phyloP scores from a whole-genome alignment of 2,329 filamentous ascomycete species.

The Aphanocladium album region DNA sequence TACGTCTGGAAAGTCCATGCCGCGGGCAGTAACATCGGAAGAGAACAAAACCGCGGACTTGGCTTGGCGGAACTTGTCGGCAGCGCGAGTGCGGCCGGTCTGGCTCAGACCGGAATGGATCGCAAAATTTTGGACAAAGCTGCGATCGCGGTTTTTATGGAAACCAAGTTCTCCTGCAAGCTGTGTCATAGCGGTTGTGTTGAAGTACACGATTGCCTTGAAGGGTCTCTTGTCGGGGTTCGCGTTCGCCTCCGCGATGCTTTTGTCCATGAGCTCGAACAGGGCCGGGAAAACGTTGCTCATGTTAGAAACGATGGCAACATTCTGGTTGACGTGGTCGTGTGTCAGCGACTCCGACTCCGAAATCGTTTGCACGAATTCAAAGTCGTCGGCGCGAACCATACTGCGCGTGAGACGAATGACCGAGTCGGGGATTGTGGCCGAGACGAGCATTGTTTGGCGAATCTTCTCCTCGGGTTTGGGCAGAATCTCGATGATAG shows the following conservation, averaged over 20 bases:
- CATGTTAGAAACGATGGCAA: conserved; percentile 61
- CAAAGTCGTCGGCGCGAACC: conserved; percentile 73
- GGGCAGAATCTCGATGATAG: conserved; percentile 61
- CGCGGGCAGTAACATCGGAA: conserved; percentile 74
- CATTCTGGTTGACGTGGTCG: conserved; percentile 73
- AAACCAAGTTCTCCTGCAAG: conserved; percentile 52
- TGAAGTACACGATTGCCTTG: conserved; percentile 95
- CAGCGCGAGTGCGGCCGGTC: conserved; percentile 58
- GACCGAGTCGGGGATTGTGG: conserved; percentile 82
- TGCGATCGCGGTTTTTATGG: conserved; percentile 33
- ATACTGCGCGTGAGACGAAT: conserved; percentile 71
- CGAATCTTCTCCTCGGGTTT: conserved; percentile 57
- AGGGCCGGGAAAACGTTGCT: conserved; percentile 74
- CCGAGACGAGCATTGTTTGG: conserved; percentile 93
- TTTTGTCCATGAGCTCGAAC: conserved; percentile 66
- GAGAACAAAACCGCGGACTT: conserved; percentile 64
- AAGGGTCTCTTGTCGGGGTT: conserved; percentile 55
- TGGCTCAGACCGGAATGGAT: conserved; percentile 82
- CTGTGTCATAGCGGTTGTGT: conserved; percentile 68
- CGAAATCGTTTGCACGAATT: conserved; percentile 84
- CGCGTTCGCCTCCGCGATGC: conserved; percentile 40
- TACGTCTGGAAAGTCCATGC: conserved; percentile 78
- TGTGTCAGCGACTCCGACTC: conserved; percentile 82
- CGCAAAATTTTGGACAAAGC: conserved; percentile 36
- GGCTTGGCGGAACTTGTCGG: conserved; percentile 66